These are phyloP conservation scores for Hypoxylon perforatum DNA, from an alignment of 495 filamentous ascomycete genomes.

Conservation along the genomic window DNA sequence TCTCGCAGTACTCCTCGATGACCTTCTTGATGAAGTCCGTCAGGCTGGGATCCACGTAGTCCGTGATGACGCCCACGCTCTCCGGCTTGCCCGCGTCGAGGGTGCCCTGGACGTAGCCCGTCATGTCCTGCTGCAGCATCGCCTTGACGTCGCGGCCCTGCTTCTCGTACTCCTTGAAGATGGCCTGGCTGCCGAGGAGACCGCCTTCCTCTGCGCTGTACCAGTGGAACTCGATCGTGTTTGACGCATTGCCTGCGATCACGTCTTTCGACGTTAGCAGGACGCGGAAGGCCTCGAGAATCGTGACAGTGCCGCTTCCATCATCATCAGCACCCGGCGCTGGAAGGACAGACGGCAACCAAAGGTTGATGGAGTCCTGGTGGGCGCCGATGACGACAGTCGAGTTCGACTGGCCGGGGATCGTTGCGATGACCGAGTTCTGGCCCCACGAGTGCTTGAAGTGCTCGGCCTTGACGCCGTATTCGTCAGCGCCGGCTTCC, in stretches of 20 bases:
- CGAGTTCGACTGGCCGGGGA: conserved; percentile 86
- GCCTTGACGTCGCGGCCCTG: conserved; percentile 83
- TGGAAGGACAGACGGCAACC: conserved; percentile 83
- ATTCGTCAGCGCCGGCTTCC: conserved; percentile 72
- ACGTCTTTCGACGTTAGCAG: conserved; percentile 63
- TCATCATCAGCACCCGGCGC: conserved; percentile 72
- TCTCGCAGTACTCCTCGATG: conserved; percentile 86
- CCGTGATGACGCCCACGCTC: conserved; percentile 91
- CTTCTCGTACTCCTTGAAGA: conserved; percentile 88
- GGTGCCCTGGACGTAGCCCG: conserved; percentile 86
- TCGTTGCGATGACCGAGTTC: conserved; percentile 89
- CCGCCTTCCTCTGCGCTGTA: conserved; percentile 97
- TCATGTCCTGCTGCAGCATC: conserved; percentile 99
- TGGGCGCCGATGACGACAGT: conserved; percentile 78
- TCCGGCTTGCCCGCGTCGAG: conserved; percentile 85
- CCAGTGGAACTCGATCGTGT: conserved; percentile 99
- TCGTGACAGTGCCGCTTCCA: conserved; percentile 68
- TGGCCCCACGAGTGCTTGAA: conserved; percentile 92
- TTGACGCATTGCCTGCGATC: conserved; percentile 67
- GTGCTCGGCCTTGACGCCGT: conserved; percentile 73
- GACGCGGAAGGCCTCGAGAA: conserved; percentile 70
- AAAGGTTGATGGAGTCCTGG: conserved; percentile 86
- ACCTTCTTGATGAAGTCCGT: conserved; percentile 94
- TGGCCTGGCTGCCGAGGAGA: conserved; percentile 87
- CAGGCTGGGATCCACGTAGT: conserved; percentile 84